Base-by-base conservation (phyloP, 2,329 filamentous ascomycete species). In the Penicillium sp. region DNA sequence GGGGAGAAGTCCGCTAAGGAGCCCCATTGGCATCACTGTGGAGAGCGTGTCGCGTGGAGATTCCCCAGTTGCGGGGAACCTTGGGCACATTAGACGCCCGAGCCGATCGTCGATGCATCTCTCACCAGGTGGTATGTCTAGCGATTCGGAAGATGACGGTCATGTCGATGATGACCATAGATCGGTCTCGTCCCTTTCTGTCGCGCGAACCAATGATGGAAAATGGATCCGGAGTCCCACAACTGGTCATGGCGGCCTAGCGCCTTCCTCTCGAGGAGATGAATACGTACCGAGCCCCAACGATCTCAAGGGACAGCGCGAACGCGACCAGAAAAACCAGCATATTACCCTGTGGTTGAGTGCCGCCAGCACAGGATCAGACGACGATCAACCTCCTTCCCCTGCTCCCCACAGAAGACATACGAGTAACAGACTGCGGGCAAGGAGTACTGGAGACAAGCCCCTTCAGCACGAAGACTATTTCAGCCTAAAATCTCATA, bases 311-410 rank as follows among this genome's bases (percentile, higher is more conserved):
- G 71, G 78, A 44, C 72, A 78, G 56, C 76, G 79, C 49, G 71
- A 78, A 33, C 70, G 77, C 31, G 75, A 78, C 3, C 79, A 83
- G 50, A 83, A 79, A 63, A 83, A 83, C 56, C 73, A 76, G 9
- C 80, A 83, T 52, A 82, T 86, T 33, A 74, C 77, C 51, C 73
- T 77, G 22, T 86, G 83, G 83, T 75, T 77, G n/a, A 82, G 78
- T 60, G 77, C 78, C 43, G 77, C 75, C 16, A 78, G 74, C 44
- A 79, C 77, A 52, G 74, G 73, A 52, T 62, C 67, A n/a, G 72
- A 70, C 27, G 70, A 73, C 41, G 70, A 73, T 43, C 66, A 71
- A 16, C 59, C 60, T 22, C 53, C 62, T 29, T 55, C 56, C 11
- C 58, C 54, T 14, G 60, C 66, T 19, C 66, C 62, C 27, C 67